These are phyloP conservation scores for Epichloe uncinata DNA, from an alignment of 2,329 filamentous ascomycete species.

Conservation along the genomic window DNA sequence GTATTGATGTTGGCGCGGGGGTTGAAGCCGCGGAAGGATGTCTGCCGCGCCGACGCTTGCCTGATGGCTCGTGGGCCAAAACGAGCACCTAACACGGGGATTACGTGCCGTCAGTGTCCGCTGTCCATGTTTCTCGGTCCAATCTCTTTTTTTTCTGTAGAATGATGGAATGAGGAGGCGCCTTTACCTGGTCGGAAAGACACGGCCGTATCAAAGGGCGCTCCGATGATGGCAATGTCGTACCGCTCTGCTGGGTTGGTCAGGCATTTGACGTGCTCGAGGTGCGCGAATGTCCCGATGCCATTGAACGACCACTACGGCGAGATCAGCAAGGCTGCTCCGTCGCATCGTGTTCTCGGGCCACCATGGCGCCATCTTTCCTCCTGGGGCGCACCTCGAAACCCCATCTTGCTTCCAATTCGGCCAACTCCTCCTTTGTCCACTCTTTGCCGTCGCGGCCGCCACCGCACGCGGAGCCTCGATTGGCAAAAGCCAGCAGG, in stretches of 20 bases:
- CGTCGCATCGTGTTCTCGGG: too few relatives aligned
- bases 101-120: too few relatives aligned
- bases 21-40: slow-evolving; percentile 66
- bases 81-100: slow-evolving; percentile 41
- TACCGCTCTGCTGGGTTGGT: slow-evolving; percentile 49
- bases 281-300: slow-evolving; percentile 62
- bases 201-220: slow-evolving; percentile 62
- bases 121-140: too few relatives aligned
- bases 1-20: slow-evolving; percentile 68
- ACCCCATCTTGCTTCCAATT: too few relatives aligned
- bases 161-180: too few relatives aligned
- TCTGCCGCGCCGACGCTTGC: slow-evolving; percentile 69
- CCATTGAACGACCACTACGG: slow-evolving; percentile 45
- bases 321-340: not conserved
- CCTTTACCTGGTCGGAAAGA: slow-evolving; percentile 49
- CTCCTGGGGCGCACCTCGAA: too few relatives aligned
- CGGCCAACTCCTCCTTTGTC: too few relatives aligned
- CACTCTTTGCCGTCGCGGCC: too few relatives aligned
- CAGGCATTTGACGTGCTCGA: slow-evolving; percentile 55
- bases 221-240: slow-evolving; percentile 61
- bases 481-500: too few relatives aligned
- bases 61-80: slow-evolving; percentile 85
- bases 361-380: too few relatives aligned
- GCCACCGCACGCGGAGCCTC: too few relatives aligned
- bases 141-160: too few relatives aligned